Base-by-base conservation (phyloP, 257 asterid genomes). In the Handroanthus guayacan region DNA sequence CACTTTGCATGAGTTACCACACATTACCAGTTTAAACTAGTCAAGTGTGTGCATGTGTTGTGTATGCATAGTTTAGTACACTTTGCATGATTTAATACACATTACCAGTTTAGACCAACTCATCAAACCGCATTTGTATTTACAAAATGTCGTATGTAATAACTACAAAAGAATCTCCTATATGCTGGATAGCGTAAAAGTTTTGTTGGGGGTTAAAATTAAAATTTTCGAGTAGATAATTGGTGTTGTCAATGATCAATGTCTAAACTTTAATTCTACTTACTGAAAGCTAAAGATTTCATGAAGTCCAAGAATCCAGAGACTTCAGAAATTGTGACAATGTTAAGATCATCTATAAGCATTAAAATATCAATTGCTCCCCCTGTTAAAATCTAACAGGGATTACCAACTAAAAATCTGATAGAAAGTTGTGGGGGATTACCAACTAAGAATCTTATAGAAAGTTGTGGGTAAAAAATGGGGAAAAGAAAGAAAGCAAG, bases 361-460 rank as follows among this genome's bases (percentile, higher is more conserved):
- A 25, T 25, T 25, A 25, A 25, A 25, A 25, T 25, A 25, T 25
- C 31, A 25, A 25, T 25, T 0, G 31, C 31, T 41, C 64, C 8
- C 34, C 57, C 67, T 37, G 37, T 44, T 17, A 50, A 71, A 25
- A 65, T 64, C n/a, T 13, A 47, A 44, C 62, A 47, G 38, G 14
- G 39, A 36, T 36, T 25, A 57, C 75, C 75, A 56, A 60, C 62
- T 57, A 41, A 34, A 12, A 20, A 62, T 34, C 12, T 76, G 13
- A 20, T 36, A 34, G 36, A 55, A 43, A 57, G 61, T 45, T 66
- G 74, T 54, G 5, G 51, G 31, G 31, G 31, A 25, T 25, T 20
- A 56, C 55, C 38, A 52, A 54, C 60, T 8, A 7, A 50, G n/a
- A 20, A 25, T 25, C 31, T 25, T 25, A 25, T 25, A 25, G 31